These are phyloP conservation scores for Bertia moriformis DNA, from an alignment of 2,329 filamentous ascomycete genomes.

Conservation along the genomic window DNA sequence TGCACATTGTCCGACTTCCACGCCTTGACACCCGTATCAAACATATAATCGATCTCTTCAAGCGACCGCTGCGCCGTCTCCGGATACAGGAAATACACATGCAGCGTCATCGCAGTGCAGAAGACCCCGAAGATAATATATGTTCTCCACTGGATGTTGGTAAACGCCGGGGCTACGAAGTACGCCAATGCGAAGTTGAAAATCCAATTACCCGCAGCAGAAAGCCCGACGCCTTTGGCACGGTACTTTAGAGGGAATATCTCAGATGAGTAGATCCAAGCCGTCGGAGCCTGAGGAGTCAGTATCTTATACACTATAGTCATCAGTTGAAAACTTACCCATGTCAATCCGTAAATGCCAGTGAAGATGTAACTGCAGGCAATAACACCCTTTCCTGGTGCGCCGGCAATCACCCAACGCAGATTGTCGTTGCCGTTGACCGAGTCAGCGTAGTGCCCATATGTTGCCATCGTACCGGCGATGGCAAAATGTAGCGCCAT, in stretches of 20 bases:
- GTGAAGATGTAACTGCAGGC: slow-evolving; percentile 32
- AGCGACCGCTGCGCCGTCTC: neutral
- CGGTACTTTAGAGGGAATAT: slow-evolving; percentile 26
- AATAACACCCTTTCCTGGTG: slow-evolving; percentile 31
- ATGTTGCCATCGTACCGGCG: slow-evolving; percentile 31
- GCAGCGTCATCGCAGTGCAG: neutral
- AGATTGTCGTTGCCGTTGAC: slow-evolving; percentile 30
- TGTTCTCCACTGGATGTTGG: slow-evolving; percentile 1
- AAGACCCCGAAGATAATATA: slow-evolving; percentile 1
- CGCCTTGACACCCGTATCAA: slow-evolving; percentile 1
- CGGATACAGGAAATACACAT: neutral
- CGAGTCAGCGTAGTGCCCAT: slow-evolving; percentile 25
- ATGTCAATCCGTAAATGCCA: slow-evolving; percentile 18
- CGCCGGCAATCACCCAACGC: slow-evolving; percentile 26
- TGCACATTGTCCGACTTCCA: neutral
- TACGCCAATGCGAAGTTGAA: slow-evolving; percentile 1
- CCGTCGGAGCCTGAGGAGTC: slow-evolving; percentile 29
- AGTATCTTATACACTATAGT: neutral
- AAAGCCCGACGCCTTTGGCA: neutral
- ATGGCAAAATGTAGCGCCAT: slow-evolving; percentile 30
- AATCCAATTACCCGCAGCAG: neutral
- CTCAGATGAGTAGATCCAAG: slow-evolving; percentile 32
- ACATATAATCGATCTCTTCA: neutral
- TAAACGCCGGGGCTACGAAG: neutral
- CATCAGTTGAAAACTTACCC: slow-evolving; percentile 7